Percentiles rank a stretch among this genome's conserved stretches.
phyloP scores from a whole-genome alignment of 2,329 filamentous ascomycete genomes.

The Alternaria gaisen region DNA sequence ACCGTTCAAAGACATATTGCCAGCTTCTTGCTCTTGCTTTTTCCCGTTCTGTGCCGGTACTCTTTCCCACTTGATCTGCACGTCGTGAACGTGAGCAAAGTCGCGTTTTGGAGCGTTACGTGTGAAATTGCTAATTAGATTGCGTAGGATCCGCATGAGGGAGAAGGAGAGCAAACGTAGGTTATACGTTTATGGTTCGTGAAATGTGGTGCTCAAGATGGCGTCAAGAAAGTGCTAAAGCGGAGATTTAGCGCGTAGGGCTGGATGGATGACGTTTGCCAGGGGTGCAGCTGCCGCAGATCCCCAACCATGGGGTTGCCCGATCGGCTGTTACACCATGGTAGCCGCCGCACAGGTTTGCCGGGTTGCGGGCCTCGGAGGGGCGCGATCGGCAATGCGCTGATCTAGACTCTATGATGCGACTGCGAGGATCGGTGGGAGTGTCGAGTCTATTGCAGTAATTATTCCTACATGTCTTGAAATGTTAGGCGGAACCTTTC shows the following conservation, averaged over 20 bases:
- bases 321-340: conserved; percentile 14
- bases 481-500: not conserved
- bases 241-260: conserved; percentile 19
- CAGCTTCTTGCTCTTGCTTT: conserved; percentile 11
- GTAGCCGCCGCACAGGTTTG: conserved; percentile 5
- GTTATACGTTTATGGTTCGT: not conserved
- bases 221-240: conserved; percentile 13
- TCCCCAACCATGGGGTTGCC: conserved; percentile 2
- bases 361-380: conserved; percentile 4
- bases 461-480: not conserved
- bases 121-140: conserved; percentile 1
- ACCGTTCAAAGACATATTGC: conserved; percentile 21
- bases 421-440: not conserved
- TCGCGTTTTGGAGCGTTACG: conserved; percentile 18
- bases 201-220: conserved; percentile 20
- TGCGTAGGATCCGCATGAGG: conserved; percentile 15
- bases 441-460: not conserved
- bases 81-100: conserved; percentile 45
- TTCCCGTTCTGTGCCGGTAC: not conserved
- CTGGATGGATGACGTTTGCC: conserved; percentile 24
- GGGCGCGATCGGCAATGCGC: conserved; percentile 10
- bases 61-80: conserved; percentile 19
- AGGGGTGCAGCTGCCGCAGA: conserved; percentile 19
- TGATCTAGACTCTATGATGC: conserved; percentile 4
- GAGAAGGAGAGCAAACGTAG: not conserved